Conservation (phyloP, 164 flowering plant genomes). For the Brasenia schreberi region DNA sequence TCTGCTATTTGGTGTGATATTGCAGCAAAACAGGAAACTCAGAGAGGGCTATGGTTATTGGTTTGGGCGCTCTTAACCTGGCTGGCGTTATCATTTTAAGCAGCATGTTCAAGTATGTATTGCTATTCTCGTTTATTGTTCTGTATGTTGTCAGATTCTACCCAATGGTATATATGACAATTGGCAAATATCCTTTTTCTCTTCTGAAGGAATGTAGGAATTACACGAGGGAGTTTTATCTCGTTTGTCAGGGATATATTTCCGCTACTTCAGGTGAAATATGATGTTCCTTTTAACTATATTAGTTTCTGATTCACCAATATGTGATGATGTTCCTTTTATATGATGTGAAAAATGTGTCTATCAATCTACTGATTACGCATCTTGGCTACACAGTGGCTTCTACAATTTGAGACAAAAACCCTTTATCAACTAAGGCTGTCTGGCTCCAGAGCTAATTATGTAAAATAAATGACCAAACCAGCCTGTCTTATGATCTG, state of each 20-base stretch:
- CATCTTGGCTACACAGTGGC: too few species aligned
- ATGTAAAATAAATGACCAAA: too few species aligned
- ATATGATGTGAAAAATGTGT: too few species aligned
- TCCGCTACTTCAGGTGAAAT: conserved; percentile 90
- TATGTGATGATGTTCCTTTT: too few species aligned
- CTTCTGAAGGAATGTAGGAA: conserved; percentile 41
- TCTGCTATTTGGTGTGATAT: conserved; percentile 1
- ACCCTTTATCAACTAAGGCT: too few species aligned
- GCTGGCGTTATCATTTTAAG: conserved; percentile 83
- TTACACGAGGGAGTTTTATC: conserved; percentile 53
- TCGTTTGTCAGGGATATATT: conserved; percentile 65
- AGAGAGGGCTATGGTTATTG: conserved; percentile 82
- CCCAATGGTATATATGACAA: background rate
- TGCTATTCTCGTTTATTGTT: background rate
- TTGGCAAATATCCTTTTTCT: conserved; percentile 1
- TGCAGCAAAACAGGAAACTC: conserved; percentile 64
- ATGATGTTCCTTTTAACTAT: background rate
- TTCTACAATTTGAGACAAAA: too few species aligned
- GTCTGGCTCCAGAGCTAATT: too few species aligned
- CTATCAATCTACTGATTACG: too few species aligned
- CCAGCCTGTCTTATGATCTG: too few species aligned
- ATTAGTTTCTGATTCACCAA: too few species aligned
- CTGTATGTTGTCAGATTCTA: background rate
- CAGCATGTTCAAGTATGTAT: conserved; percentile 64
- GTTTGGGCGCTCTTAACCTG: conserved; percentile 84